Evolutionary conservation across 345 rosid species (phyloP), one percentile per base, ranked within the genome.

Genomic region (Cardiospermum halicacabum): DNA sequence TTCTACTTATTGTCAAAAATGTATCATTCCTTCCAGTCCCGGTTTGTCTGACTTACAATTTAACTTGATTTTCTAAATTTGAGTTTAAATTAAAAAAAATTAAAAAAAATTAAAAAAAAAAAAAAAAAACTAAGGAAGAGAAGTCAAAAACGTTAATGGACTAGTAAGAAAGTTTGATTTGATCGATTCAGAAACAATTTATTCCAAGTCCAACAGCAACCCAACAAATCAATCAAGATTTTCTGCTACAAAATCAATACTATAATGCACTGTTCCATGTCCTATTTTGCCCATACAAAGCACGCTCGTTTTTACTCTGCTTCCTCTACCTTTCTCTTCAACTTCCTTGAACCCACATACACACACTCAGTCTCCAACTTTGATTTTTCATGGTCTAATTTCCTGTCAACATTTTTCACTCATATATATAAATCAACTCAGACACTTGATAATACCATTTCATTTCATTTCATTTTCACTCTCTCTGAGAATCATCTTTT

Each of bases 281-380:
- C 15, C 13, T 56, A 1, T 62, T 51, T 31, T 49, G 8, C 26
- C 22, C 47, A 28, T 60, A 4, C 22, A 65, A 43, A 28, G 32
- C 64, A 72, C 47, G 69, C 56, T 36, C 27, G 13, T 24, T 65
- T 27, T 24, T 27, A 16, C 3, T 37, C 2, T 19, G 18, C 39
- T 78, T 72, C 77, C 40, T 30, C 27, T 31, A 26, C 31, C 66
- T 13, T 72, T 78, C 82, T 9, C 65, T 27, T 43, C 0, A 72
- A 27, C 67, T 75, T 79, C 83, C 69, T 7, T 60, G 80, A 79
- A 72, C 64, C 12, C 65, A 53, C 61, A 18, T 61, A 22, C 24
- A 11, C 6, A 21, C 16, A 16, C 0, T 21, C 22, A 6, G 62
- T 5, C 63, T 12, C 37, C 64, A 30, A 68, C 40, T 71, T 65